Evolutionary conservation across 495 filamentous ascomycete species (phyloP).

Genomic region (Cenococcum geophilum): DNA sequence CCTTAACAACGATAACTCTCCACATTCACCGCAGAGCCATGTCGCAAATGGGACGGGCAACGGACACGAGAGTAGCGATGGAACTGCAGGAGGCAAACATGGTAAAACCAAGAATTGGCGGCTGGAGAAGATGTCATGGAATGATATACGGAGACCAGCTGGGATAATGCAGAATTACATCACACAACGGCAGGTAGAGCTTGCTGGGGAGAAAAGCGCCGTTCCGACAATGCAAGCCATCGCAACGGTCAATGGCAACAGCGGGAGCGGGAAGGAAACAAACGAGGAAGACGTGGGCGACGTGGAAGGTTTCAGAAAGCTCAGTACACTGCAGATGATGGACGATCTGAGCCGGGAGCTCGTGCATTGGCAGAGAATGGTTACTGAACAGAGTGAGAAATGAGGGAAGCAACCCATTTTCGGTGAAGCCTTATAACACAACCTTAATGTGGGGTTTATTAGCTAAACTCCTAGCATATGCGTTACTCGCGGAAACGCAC

Average conservation of each 20-base stretch:
- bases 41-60: slow-evolving; percentile 21
- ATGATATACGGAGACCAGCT: slow-evolving; percentile 84
- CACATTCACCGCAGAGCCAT: slow-evolving; percentile 26
- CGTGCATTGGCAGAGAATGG: slow-evolving; percentile 37
- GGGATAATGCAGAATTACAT: slow-evolving; percentile 85
- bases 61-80: slow-evolving; percentile 34
- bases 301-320: slow-evolving; percentile 27
- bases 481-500: too few relatives aligned
- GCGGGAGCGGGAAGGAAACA: slow-evolving; percentile 13
- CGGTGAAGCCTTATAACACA: too few relatives aligned
- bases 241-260: slow-evolving; percentile 35
- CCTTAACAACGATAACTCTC: slow-evolving; percentile 48
- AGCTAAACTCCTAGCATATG: too few relatives aligned
- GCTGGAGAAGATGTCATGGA: slow-evolving; percentile 71
- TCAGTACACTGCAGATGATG: slow-evolving; percentile 42
- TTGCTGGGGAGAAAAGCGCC: slow-evolving; percentile 54
- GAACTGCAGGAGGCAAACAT: slow-evolving; percentile 20
- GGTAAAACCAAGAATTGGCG: slow-evolving; percentile 44
- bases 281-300: slow-evolving; percentile 21
- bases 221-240: slow-evolving; percentile 11
- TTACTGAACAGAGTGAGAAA: slow-evolving; percentile 22
- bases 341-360: slow-evolving; percentile 38
- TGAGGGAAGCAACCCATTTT: not conserved
- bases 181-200: slow-evolving; percentile 80
- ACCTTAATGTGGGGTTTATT: too few relatives aligned